Conservation (phyloP, 169 alveolate species). For the Perkinsus chesapeaki region DNA sequence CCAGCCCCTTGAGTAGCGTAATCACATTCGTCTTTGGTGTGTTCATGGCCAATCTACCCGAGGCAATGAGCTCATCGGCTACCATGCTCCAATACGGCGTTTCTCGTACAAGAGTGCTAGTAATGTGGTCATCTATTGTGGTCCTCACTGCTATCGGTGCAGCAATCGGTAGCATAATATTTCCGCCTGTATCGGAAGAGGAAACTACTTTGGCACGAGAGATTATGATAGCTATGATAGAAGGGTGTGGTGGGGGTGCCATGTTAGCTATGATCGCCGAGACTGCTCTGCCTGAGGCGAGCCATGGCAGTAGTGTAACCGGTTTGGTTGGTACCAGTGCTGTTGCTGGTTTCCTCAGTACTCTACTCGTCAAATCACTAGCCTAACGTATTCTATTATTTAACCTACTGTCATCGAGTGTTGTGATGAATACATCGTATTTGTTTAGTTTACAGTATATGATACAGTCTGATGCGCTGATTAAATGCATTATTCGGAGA, state of each 20-base stretch:
- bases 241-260: slow-evolving; percentile 11
- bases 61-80: slow-evolving; percentile 9
- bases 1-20: background rate
- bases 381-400: too few relatives aligned
- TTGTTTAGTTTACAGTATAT: too few relatives aligned
- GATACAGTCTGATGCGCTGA: too few relatives aligned
- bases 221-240: background rate
- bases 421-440: too few relatives aligned
- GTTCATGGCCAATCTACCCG: slow-evolving; percentile 14
- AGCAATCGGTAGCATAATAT: background rate
- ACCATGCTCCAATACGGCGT: background rate
- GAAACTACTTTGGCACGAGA: background rate
- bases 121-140: background rate
- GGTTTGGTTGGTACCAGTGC: background rate
- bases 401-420: too few relatives aligned
- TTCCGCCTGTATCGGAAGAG: background rate
- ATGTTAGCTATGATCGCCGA: slow-evolving; percentile 14
- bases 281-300: slow-evolving; percentile 12
- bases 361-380: background rate
- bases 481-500: too few relatives aligned
- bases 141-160: slow-evolving; percentile 4
- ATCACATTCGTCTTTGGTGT: slow-evolving; percentile 6
- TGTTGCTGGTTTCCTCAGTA: background rate
- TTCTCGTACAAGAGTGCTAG: background rate
- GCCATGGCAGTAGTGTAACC: background rate